Base-by-base conservation (phyloP, 495 filamentous ascomycete genomes). In the Stereocaulon alpinum region DNA sequence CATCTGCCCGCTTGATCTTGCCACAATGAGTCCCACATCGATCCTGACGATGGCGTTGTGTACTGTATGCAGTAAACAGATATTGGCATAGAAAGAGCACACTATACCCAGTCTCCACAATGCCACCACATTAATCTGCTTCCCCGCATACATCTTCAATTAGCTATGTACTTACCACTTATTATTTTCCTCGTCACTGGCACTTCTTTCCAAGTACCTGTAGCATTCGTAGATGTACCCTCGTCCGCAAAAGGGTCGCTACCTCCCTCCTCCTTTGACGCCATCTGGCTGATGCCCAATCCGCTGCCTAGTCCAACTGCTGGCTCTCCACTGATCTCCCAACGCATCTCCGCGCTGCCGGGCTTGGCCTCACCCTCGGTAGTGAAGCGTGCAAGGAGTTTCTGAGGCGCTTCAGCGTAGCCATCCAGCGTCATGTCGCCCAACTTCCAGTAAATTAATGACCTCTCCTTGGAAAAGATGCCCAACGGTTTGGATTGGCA, bases 401-500 rank as follows among this genome's bases (percentile, higher is more conserved):
- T 90, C 65, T 84, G 76, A 61, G 78, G 74, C 9, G 73, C 66
- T 14, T 70, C 72, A 2, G 67, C 67, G 54, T 77, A 78, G 22
- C 77, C 74, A 40, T 85, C 81, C 15, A 97, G 70, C 0, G 76
- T 80, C 14, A 92, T 70, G 64, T 97, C 94, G 24, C 88, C 88
- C 14, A 97, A 74, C 54, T 85, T 86, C 93, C 93, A 99, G 68
- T 83, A 88, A 15, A 96, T 84, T 5, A 91, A 70, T n/a, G 86
- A 86, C 55, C 87, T 86, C 56, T 97, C 92, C 67, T 89, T 88
- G 10, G 88, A 80, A 74, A 96, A 95, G 1, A 81, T 85, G 11
- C 88, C 88, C 9, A 78, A 74, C 0, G 88, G 88, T 64, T 88
- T 91, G 15, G 82, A 86, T 67, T 87, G 86, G 63, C 83, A 88